Percentiles rank a stretch among this genome's conserved stretches.
phyloP scores from a whole-genome alignment of 352 stramenopile species.

The Thraustochytrium striatum region DNA sequence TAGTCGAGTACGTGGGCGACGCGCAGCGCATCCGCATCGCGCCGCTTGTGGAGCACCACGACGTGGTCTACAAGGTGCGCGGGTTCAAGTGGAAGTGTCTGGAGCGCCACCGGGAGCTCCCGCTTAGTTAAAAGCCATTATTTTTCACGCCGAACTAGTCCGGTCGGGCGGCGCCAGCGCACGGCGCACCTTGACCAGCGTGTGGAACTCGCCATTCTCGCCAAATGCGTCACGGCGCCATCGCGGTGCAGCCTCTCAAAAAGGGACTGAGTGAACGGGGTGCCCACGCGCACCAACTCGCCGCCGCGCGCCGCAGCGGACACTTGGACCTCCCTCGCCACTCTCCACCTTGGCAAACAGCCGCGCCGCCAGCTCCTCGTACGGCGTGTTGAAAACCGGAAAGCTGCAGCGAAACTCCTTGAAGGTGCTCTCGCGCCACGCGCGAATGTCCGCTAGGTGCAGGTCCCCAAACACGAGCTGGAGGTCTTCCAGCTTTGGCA shows the following conservation, averaged over 20 bases:
- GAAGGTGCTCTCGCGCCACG: slow-evolving; percentile 20
- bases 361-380: background rate
- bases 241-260: background rate
- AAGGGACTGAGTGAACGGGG: no score
- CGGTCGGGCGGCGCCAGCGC: no score
- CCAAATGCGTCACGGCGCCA: background rate
- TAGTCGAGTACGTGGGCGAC: slow-evolving; percentile 20
- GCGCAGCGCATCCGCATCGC: background rate
- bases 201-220: slow-evolving; percentile 35
- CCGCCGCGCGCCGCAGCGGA: no score
- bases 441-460: slow-evolving; percentile 37
- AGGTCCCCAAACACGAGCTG: slow-evolving; percentile 32
- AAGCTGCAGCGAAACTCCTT: background rate
- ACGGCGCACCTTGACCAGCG: no score
- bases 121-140: no score
- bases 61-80: slow-evolving; percentile 2
- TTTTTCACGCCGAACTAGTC: no score
- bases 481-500: background rate
- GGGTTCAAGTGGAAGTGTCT: slow-evolving; percentile 18
- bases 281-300: no score
- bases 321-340: no score
- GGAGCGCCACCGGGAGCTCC: background rate
- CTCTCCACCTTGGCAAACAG: background rate
- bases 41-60: background rate
- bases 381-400: slow-evolving; percentile 23